Evolutionary conservation across 768 basidiomycete genomes (phyloP), one percentile per base, ranked within the genome.

Genomic region (Tylopilus balloui): DNA sequence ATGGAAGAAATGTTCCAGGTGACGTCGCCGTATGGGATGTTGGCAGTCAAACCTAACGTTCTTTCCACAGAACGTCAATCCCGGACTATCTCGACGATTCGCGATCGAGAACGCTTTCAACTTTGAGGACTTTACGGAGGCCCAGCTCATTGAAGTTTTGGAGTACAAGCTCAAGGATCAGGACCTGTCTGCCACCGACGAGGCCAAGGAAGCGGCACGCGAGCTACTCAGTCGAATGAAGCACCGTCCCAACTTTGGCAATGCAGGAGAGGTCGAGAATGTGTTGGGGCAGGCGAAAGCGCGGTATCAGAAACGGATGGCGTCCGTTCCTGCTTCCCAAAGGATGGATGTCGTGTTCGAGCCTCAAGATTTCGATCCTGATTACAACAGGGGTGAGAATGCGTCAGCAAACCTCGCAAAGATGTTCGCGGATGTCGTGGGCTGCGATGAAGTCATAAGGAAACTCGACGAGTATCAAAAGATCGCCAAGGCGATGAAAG

Each of bases 1-100:
- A 86, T 87, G 76, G 62, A 68, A 23, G 80, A 86, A 19, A 87
- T 88, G 86, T 87, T 88, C 62, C 82, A 84, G 70, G 85, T 85
- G 59, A 50, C 61, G 19, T 31, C 7, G 12, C 25, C 44, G 3
- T 12, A 12, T 14, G 1, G 14, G 8, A 17, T 20, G 7, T 41
- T n/a, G 2, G 1, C 5, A 12, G n/a, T 21, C 3, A 3, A 15
- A 15, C 9, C 19, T 49, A 20, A 48, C 43, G 47, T n/a, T 13
- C 9, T 17, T 13, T 12, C 31, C 29, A 3, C 37, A 86, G 84
- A 81, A 86, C 47, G 85, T 86, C 44, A 87, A 87, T 58, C 80
- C 83, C 4, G 85, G 85, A 12, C 68, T 87, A 6, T 66, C 78
- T 6, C 76, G 85, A 10, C 80, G 86, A 3, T 87, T 87, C 57